Evolutionary conservation across 2,329 filamentous ascomycete species (phyloP).

Genomic region (Rhynchosporium secalis): DNA sequence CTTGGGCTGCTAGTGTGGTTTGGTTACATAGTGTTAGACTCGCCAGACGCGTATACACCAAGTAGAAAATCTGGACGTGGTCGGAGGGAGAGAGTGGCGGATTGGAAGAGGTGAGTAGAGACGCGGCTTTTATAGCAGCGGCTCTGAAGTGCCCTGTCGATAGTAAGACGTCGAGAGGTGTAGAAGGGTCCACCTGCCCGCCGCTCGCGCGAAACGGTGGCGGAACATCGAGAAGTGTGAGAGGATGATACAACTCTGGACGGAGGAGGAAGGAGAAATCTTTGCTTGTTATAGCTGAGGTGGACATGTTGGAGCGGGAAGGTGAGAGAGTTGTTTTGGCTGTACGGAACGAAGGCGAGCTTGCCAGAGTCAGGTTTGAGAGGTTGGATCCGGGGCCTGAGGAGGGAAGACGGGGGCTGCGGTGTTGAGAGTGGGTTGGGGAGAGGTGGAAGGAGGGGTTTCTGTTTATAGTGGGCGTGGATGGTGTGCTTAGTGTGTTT

Average conservation of each 20-base stretch:
- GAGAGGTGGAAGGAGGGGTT: constrained; percentile 27
- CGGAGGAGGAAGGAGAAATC: constrained; percentile 81
- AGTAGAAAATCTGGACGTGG: constrained; percentile 65
- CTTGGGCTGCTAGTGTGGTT: constrained; percentile 66
- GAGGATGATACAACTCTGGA: constrained; percentile 78
- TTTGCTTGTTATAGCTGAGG: constrained; percentile 44
- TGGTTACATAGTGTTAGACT: constrained; percentile 80
- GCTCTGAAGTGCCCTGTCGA: constrained; percentile 75
- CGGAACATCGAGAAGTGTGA: constrained; percentile 63
- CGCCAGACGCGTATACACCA: constrained; percentile 79
- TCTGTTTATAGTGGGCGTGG: constrained; percentile 14
- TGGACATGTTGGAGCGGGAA: constrained; percentile 36
- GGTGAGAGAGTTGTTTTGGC: constrained; percentile 36
- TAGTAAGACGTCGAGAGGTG: constrained; percentile 68
- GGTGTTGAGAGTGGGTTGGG: constrained; percentile 28
- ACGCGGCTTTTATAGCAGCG: constrained; percentile 68
- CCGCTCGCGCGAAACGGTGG: constrained; percentile 68
- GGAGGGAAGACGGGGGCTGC: constrained; percentile 33
- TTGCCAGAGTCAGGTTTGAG: constrained; percentile 17
- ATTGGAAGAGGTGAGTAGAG: constrained; percentile 56
- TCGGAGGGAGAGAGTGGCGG: constrained; percentile 47
- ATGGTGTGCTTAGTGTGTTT: background rate
- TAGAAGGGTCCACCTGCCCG: constrained; percentile 61
- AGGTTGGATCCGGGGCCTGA: constrained; percentile 35
- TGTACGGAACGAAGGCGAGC: constrained; percentile 31